Conservation (phyloP, 2,329 filamentous ascomycete genomes). For the Penicillium sp. region DNA sequence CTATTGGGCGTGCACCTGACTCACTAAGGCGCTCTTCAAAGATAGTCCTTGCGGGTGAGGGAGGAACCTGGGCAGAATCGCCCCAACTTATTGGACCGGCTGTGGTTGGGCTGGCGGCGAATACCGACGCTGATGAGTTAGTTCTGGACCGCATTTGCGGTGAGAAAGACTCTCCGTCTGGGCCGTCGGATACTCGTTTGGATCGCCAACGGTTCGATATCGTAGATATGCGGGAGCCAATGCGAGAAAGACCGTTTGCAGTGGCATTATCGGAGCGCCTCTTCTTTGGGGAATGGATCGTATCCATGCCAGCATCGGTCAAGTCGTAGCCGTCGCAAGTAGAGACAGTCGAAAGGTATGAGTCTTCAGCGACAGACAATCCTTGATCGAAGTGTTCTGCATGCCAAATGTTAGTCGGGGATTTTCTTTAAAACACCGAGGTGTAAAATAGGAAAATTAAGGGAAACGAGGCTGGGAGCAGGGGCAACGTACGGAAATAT, state of each 20-base stretch:
- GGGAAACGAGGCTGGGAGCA: slow-evolving; percentile 20
- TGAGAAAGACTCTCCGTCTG: slow-evolving; percentile 34
- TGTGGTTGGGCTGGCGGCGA: slow-evolving; percentile 40
- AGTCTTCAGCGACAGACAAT: slow-evolving; percentile 35
- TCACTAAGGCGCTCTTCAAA: slow-evolving; percentile 60
- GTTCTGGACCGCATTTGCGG: slow-evolving; percentile 46
- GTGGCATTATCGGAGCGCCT: slow-evolving; percentile 55
- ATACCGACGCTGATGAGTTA: slow-evolving; percentile 47
- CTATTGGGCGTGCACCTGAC: slow-evolving; percentile 56
- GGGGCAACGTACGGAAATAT: slow-evolving; percentile 72
- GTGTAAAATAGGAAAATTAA: slow-evolving; percentile 4
- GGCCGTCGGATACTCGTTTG: slow-evolving; percentile 42
- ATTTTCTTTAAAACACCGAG: slow-evolving; percentile 7
- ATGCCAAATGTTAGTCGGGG: slow-evolving; percentile 17
- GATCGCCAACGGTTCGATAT: slow-evolving; percentile 59
- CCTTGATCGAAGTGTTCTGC: slow-evolving; percentile 44
- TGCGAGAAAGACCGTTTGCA: slow-evolving; percentile 65
- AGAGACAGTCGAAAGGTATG: slow-evolving; percentile 36
- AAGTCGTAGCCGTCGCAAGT: slow-evolving; percentile 47
- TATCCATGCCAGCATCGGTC: slow-evolving; percentile 69
- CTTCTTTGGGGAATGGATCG: slow-evolving; percentile 60
- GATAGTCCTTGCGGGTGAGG: slow-evolving; percentile 67
- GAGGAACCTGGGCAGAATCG: slow-evolving; percentile 59
- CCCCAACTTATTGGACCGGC: slow-evolving; percentile 41
- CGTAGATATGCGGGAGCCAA: slow-evolving; percentile 72